phyloP scores from a whole-genome alignment of 371 early-diverging fungal species.

The Apophysomyces trapeziformis region DNA sequence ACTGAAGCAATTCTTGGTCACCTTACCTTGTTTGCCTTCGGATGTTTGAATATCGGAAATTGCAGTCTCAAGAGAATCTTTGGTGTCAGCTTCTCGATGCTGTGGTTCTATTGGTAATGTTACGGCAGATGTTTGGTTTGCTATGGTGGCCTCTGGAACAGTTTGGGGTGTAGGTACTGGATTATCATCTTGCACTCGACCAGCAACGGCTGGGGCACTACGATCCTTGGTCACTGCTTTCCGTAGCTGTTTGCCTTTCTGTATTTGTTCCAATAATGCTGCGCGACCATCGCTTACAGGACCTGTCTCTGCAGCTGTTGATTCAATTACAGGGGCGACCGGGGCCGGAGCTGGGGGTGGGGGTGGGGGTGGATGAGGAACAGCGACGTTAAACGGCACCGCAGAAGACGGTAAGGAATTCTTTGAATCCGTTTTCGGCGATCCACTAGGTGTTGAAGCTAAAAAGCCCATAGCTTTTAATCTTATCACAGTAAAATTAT shows the following conservation, averaged over 20 bases:
- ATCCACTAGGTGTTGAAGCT: slow-evolving; percentile 1
- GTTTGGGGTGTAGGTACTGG: slow-evolving; percentile 61
- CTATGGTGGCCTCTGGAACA: neutral
- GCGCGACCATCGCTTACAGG: slow-evolving; percentile 31
- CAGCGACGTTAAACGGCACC: neutral
- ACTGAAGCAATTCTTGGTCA: slow-evolving; percentile 3
- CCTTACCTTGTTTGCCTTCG: neutral
- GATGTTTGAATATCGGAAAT: neutral
- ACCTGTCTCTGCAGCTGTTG: slow-evolving; percentile 16
- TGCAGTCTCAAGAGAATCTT: slow-evolving; percentile 8
- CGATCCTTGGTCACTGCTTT: slow-evolving; percentile 50
- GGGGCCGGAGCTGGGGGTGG: slow-evolving; percentile 15
- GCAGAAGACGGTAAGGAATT: slow-evolving; percentile 21
- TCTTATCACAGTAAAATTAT: slow-evolving; percentile 7
- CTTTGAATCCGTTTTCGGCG: neutral
- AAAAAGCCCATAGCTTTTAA: slow-evolving; percentile 8
- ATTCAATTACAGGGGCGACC: neutral
- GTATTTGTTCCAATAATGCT: slow-evolving; percentile 51
- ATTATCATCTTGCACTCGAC: slow-evolving; percentile 28
- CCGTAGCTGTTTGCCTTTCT: slow-evolving; percentile 36
- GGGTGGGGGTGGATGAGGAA: slow-evolving; percentile 13
- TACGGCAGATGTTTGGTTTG: slow-evolving; percentile 15
- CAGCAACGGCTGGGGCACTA: slow-evolving; percentile 37
- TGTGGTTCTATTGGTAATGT: slow-evolving; percentile 40
- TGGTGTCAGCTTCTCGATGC: slow-evolving; percentile 25